Percentiles rank a stretch among this genome's conserved stretches.
These are phyloP conservation scores for Cyberlindnera americana DNA, from an alignment of 805 yeast species.

Conservation along the genomic window DNA sequence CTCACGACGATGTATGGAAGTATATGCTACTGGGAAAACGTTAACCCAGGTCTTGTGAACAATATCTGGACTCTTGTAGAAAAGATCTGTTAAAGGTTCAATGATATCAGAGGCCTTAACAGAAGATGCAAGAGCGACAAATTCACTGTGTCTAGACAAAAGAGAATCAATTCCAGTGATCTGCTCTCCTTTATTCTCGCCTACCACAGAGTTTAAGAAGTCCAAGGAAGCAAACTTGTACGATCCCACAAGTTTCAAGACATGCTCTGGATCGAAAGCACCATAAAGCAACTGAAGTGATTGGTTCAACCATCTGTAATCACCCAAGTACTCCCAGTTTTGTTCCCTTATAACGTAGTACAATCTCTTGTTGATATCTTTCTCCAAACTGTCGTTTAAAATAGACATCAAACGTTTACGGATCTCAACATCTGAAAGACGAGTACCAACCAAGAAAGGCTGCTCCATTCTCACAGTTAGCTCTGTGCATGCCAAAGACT, in stretches of 20 bases:
- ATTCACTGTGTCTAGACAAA: conserved; percentile 32
- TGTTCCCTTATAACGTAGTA: conserved; percentile 91
- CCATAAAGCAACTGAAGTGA: conserved; percentile 85
- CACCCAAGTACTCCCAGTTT: conserved; percentile 94
- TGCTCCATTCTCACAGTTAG: conserved; percentile 94
- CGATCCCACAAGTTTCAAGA: conserved; percentile 45
- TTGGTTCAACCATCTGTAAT: conserved; percentile 92
- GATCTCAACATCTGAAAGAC: conserved; percentile 69
- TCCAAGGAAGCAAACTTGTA: conserved; percentile 51
- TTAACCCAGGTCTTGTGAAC: conserved; percentile 82
- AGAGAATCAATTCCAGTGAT: conserved; percentile 25
- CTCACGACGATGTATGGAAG: conserved; percentile 72
- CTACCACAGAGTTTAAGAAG: conserved; percentile 32
- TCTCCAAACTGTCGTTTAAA: conserved; percentile 72
- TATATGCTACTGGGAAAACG: conserved; percentile 77
- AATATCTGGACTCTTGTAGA: conserved; percentile 75
- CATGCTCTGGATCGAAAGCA: conserved; percentile 54
- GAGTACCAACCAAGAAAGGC: conserved; percentile 91
- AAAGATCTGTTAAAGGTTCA: conserved; percentile 71
- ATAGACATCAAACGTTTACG: conserved; percentile 78
- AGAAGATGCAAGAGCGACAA: conserved; percentile 27
- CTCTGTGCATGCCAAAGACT: conserved; percentile 75
- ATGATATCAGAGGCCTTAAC: conserved; percentile 60
- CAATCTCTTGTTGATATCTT: conserved; percentile 71
- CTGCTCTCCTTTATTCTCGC: conserved; percentile 22